phyloP scores from a whole-genome alignment of 202 grass and related monocot genomes.

The Alloteropsis angusta region DNA sequence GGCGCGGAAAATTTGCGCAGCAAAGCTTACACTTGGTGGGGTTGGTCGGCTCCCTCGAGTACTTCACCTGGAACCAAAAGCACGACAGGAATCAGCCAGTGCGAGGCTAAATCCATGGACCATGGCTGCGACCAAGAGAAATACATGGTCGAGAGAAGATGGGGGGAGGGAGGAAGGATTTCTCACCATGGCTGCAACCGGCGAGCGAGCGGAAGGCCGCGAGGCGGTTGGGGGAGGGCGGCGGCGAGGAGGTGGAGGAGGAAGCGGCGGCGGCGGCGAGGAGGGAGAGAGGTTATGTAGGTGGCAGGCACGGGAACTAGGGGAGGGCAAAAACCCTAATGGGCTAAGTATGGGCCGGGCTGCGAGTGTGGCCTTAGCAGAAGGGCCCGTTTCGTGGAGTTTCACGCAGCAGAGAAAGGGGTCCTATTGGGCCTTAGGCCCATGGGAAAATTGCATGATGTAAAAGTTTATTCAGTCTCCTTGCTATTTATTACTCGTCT shows the following conservation, averaged over 20 bases:
- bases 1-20: not conserved
- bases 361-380: no score
- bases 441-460: no score
- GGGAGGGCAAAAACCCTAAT: slow-evolving; percentile 21
- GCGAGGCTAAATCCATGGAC: not conserved
- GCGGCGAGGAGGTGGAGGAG: no score
- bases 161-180: not conserved
- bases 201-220: not conserved
- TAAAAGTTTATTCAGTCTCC: no score
- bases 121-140: not conserved
- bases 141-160: not conserved
- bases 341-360: not conserved
- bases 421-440: no score
- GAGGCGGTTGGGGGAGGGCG: not conserved
- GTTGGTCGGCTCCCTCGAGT: slow-evolving; percentile 49
- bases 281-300: slow-evolving; percentile 4
- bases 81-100: not conserved
- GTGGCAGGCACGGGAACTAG: not conserved
- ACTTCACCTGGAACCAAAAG: slow-evolving; percentile 44
- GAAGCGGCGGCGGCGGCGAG: not conserved
- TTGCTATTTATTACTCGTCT: no score
- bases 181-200: slow-evolving; percentile 29
- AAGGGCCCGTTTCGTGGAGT: not conserved
- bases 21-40: slow-evolving; percentile 52
- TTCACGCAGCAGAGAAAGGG: no score